Conservation (phyloP, 352 stramenopile genomes). For the Phytophthora citrophthora region DNA sequence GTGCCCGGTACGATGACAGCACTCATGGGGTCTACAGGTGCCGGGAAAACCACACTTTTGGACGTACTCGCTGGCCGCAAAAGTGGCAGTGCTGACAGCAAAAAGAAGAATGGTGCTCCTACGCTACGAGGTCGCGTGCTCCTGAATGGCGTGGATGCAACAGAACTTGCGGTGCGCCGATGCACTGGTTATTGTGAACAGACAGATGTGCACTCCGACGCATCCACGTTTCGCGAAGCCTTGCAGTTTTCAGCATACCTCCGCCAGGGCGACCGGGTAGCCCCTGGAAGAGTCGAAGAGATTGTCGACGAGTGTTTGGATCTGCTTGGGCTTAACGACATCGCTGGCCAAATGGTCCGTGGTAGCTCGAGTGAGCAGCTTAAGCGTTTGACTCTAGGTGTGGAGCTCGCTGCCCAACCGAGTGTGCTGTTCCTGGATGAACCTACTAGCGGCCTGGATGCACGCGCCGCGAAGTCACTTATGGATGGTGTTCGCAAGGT, state of each 20-base stretch:
- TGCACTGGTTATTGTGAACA: conserved; percentile 77
- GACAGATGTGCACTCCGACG: conserved; percentile 90
- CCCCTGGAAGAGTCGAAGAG: conserved; percentile 35
- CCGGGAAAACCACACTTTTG: conserved; percentile 90
- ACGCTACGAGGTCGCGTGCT: conserved; percentile 49
- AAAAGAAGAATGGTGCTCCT: conserved; percentile 26
- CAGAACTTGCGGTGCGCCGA: conserved; percentile 51
- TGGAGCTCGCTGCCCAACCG: conserved; percentile 55
- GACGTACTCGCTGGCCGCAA: conserved; percentile 95
- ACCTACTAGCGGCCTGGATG: conserved; percentile 75
- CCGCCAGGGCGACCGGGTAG: conserved; percentile 46
- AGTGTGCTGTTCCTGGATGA: conserved; percentile 66
- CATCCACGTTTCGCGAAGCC: conserved; percentile 89
- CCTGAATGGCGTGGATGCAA: conserved; percentile 91
- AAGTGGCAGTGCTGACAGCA: conserved; percentile 46
- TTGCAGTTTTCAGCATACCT: conserved; percentile 91
- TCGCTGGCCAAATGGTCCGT: conserved; percentile 46
- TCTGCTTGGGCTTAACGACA: conserved; percentile 69
- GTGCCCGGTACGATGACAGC: conserved; percentile 87
- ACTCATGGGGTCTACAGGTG: conserved; percentile 87
- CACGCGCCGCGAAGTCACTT: conserved; percentile 61
- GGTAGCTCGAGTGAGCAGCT: conserved; percentile 54
- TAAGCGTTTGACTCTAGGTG: conserved; percentile 56
- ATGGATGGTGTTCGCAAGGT: conserved; percentile 65
- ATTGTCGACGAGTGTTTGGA: conserved; percentile 86